A percentile compares a stretch with the other conserved stretches of the same genome.
phyloP scores from a whole-genome alignment of 305 asterid genomes.

The Rubia balearica region DNA sequence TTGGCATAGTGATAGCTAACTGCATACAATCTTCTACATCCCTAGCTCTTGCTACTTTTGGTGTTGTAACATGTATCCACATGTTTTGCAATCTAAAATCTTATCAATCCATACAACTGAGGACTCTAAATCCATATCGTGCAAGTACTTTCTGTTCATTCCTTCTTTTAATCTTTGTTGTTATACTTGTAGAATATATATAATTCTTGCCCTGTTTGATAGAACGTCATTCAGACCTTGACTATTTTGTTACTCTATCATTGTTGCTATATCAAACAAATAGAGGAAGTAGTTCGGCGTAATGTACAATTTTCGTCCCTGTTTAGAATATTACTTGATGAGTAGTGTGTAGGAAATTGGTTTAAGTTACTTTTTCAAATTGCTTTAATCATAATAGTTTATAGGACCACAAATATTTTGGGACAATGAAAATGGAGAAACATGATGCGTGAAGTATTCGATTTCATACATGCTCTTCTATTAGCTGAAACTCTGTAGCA shows the following conservation, averaged over 20 bases:
- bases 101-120: conserved; percentile 86
- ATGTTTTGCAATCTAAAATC: conserved; percentile 97
- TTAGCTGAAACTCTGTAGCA: not conserved
- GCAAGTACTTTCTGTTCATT: conserved; percentile 52
- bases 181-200: not conserved
- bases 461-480: not conserved
- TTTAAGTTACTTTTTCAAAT: not conserved
- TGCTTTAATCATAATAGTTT: not conserved
- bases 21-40: conserved; percentile 74
- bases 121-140: conserved; percentile 95
- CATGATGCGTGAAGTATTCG: not conserved
- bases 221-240: too few relatives aligned
- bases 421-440: not conserved
- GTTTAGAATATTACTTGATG: not conserved
- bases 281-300: not conserved
- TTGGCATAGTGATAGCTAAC: conserved; percentile 82
- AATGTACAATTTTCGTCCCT: not conserved
- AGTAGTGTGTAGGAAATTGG: not conserved
- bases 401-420: not conserved
- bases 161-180: not conserved
- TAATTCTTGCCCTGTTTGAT: not conserved
- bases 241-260: not conserved
- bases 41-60: conserved; percentile 79
- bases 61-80: conserved; percentile 80
- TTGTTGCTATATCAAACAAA: not conserved